Conservation (phyloP, 495 filamentous ascomycete species). For the Tuber borchii region DNA sequence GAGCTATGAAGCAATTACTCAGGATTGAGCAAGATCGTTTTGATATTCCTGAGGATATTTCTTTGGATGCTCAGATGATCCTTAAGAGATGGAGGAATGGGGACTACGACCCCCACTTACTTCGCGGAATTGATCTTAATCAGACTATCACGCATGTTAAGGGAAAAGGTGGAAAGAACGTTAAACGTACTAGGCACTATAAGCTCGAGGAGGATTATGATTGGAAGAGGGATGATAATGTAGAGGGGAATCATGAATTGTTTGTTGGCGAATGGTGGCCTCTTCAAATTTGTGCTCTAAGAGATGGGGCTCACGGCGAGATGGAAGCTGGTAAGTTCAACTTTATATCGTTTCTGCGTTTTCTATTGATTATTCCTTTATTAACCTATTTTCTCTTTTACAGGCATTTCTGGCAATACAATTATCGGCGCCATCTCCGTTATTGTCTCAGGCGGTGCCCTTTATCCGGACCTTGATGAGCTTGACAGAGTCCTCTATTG, state of each 20-base stretch:
- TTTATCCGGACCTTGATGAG: slow-evolving; percentile 29
- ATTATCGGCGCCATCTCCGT: slow-evolving; percentile 44
- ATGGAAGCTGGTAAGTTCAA: slow-evolving; percentile 51
- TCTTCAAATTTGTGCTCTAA: slow-evolving; percentile 48
- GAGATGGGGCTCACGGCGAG: slow-evolving; percentile 55
- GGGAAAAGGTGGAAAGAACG: slow-evolving; percentile 19
- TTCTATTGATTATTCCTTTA: slow-evolving; percentile 46
- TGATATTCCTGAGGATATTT: slow-evolving; percentile 24
- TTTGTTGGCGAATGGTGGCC: slow-evolving; percentile 57
- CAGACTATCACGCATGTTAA: slow-evolving; percentile 16
- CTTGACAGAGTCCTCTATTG: slow-evolving; percentile 47
- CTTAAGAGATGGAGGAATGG: slow-evolving; percentile 42
- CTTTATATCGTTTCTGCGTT: slow-evolving; percentile 31
- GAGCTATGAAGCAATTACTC: slow-evolving; percentile 9
- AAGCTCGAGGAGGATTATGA: slow-evolving; percentile 42
- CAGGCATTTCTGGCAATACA: slow-evolving; percentile 46
- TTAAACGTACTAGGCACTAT: slow-evolving; percentile 30
- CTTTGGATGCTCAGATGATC: slow-evolving; percentile 23
- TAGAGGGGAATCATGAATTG: slow-evolving; percentile 48
- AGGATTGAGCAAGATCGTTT: slow-evolving; percentile 1
- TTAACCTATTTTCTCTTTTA: slow-evolving; percentile 40
- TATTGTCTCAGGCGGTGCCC: slow-evolving; percentile 16
- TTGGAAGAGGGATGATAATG: slow-evolving; percentile 33
- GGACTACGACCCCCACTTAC: slow-evolving; percentile 46
- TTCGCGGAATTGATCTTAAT: slow-evolving; percentile 47